These are phyloP conservation scores for Magnusiomyces paraingens DNA, from an alignment of 1,139 yeast species.

Conservation along the genomic window DNA sequence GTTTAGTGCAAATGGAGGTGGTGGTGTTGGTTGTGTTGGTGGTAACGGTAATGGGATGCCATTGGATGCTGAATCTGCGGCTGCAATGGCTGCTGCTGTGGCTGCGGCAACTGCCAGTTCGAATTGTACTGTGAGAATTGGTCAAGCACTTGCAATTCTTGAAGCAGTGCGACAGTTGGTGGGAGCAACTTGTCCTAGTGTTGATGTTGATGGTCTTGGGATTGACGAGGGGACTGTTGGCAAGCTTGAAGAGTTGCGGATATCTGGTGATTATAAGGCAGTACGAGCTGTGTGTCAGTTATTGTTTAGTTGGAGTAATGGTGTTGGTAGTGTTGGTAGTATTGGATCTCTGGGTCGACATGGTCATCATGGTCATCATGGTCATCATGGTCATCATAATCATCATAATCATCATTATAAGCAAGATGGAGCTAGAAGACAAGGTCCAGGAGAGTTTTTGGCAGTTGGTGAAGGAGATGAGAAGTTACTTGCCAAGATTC, in stretches of 20 bases:
- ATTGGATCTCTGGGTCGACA: too few species aligned
- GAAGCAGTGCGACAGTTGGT: conserved; percentile 33
- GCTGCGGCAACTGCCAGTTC: conserved; percentile 10
- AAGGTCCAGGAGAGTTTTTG: conserved; percentile 13
- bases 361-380: too few species aligned
- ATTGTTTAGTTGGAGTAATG: not conserved
- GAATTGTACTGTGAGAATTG: conserved; percentile 14
- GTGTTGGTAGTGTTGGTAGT: too few species aligned
- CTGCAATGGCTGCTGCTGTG: not conserved
- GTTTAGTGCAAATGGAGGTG: too few species aligned
- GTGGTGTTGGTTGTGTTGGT: too few species aligned
- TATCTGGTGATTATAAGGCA: conserved; percentile 31
- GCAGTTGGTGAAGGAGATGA: conserved; percentile 24
- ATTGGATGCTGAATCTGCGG: too few species aligned
- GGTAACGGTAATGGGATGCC: too few species aligned
- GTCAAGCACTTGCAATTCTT: conserved; percentile 27
- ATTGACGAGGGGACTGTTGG: conserved; percentile 26
- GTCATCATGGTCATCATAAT: too few species aligned
- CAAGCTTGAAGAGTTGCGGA: conserved; percentile 33
- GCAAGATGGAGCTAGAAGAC: too few species aligned
- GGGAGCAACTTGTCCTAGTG: conserved; percentile 10
- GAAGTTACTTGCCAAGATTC: conserved; percentile 18
- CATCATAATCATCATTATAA: too few species aligned
- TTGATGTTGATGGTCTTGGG: conserved; percentile 21
- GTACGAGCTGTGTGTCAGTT: conserved; percentile 31